phyloP scores from a whole-genome alignment of 805 yeast species.

The Saturnispora dispora region DNA sequence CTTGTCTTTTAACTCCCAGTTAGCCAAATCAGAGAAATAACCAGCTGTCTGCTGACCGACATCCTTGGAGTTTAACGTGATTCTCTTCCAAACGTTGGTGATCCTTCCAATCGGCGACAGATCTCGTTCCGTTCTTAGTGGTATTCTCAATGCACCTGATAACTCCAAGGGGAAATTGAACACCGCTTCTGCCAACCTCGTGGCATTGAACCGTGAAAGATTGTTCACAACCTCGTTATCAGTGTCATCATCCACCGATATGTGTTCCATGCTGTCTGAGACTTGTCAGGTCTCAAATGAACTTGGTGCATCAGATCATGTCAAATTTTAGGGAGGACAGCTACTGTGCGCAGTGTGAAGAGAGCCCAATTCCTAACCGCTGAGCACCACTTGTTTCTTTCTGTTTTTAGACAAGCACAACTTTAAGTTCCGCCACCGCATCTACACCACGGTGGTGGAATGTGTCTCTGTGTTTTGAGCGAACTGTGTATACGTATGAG shows the following conservation, averaged over 20 bases:
- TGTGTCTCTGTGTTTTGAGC: constrained; percentile 17
- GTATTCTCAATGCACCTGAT: constrained; percentile 28
- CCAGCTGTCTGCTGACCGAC: background rate
- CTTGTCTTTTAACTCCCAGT: background rate
- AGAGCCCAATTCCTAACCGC: background rate
- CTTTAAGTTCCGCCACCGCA: constrained; percentile 13
- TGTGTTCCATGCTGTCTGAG: background rate
- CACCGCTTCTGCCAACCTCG: constrained; percentile 19
- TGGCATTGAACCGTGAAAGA: background rate
- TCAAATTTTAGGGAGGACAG: background rate
- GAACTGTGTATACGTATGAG: background rate
- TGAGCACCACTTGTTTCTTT: constrained; percentile 2
- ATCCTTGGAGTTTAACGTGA: background rate
- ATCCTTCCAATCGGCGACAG: constrained; percentile 4
- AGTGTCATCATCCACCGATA: background rate
- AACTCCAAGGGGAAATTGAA: constrained; percentile 55
- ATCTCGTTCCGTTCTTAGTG: background rate
- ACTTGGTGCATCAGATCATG: background rate
- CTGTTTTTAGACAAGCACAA: constrained; percentile 7
- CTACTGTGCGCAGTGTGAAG: background rate
- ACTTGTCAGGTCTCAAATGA: background rate
- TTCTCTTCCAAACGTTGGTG: background rate
- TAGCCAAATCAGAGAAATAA: background rate
- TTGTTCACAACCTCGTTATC: background rate
- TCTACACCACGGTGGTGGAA: constrained; percentile 8